Percentiles rank a stretch among this genome's conserved stretches.
These are phyloP conservation scores for Venturia carpophila DNA, from an alignment of 2,329 filamentous ascomycete genomes.

Conservation along the genomic window DNA sequence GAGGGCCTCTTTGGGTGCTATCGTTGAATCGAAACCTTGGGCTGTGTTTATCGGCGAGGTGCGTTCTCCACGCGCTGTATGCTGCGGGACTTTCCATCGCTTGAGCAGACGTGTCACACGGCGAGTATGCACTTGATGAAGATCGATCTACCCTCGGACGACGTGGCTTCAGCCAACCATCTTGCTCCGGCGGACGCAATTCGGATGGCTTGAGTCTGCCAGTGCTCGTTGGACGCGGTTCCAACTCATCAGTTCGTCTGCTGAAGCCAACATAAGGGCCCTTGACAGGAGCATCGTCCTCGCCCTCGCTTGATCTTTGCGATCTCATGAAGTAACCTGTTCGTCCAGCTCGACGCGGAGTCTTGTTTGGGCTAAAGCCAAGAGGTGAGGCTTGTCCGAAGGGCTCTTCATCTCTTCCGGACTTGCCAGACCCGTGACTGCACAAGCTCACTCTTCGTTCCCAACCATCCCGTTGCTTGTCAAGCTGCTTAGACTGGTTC, in stretches of 20 bases:
- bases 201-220: neutral
- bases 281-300: neutral
- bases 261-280: constrained; percentile 3
- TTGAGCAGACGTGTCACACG: constrained; percentile 12
- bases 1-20: neutral
- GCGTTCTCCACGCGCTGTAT: neutral
- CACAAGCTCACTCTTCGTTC: neutral
- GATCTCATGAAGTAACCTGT: neutral
- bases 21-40: neutral
- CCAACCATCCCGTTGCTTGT: neutral
- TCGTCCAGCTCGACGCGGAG: neutral
- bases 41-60: neutral
- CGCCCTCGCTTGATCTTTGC: neutral
- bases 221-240: neutral
- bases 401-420: neutral
- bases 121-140: constrained; percentile 12
- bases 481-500: neutral
- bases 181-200: neutral
- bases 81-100: constrained; percentile 1
- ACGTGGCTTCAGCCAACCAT: neutral
- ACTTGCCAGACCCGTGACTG: neutral
- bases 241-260: neutral
- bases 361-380: neutral
- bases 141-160: neutral
- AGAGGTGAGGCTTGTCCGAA: neutral